Evolutionary conservation across 192 early-diverging fungal genomes (phyloP), one percentile per base, ranked within the genome.

Genomic region (Phycomyces nitens): DNA sequence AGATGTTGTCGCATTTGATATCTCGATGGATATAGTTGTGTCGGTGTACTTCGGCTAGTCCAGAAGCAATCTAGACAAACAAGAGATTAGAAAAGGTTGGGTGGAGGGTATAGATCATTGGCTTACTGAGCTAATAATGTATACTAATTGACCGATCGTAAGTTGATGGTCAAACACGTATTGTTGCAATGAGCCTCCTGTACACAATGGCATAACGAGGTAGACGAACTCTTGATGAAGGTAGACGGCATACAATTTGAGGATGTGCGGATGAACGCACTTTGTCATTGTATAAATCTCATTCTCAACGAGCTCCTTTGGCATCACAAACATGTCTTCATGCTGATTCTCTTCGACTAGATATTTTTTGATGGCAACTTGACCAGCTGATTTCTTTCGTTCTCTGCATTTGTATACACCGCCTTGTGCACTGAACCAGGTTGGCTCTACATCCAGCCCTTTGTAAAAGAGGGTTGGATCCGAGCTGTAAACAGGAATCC

Each of bases 1-100:
- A 75, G 53, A 75, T 62, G 34, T 75, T 75, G 49, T 75, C 73
- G 47, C 73, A 75, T 42, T 75, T 75, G 66, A 75, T 75, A 58
- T 75, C 73, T 53, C 73, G 64, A 24, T 75, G 73, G 16, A 75
- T 75, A 43, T 75, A 75, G 20, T 68, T 68, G 38, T 70, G 68
- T 41, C 68, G 60, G 39, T 75, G 73, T 1, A 75, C 57, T 60
- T 75, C 69, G 5, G 53, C 68, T 40, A 75, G 42, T n/a, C 73
- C 73, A 16, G 64, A 58, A 34, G 67, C 55, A 63, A 75, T 64
- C 73, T 75, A 53, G 34, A 41, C 18, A 57, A 14, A 41, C 38
- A 50, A 47, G 29, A 39, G 12, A 55, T 14, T 27, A 42, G 24
- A 54, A n/a, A n/a, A n/a, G n/a, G n/a, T n/a, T n/a, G n/a, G n/a